A percentile compares a stretch with the other conserved stretches of the same genome.
These are phyloP conservation scores for Ceratobasidium sp. DNA, from an alignment of 1,284 basidiomycete species.

Conservation along the genomic window DNA sequence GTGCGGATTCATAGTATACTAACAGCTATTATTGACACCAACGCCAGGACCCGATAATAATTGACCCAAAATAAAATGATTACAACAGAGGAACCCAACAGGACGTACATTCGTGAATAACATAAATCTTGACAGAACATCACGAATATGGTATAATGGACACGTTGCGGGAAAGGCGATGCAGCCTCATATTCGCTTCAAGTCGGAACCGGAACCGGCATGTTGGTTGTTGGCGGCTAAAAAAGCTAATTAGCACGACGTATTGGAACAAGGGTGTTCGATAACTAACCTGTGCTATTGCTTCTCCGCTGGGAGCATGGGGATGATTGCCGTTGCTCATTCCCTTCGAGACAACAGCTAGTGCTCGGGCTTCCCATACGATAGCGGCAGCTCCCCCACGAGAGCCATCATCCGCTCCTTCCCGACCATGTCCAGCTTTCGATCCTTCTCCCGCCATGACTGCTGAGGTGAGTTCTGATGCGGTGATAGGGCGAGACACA, in stretches of 20 bases:
- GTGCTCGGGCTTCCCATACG: conserved; percentile 22
- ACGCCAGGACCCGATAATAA: too few relatives aligned
- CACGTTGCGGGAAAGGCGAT: background rate
- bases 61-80: background rate
- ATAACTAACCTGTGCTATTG: background rate
- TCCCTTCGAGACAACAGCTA: conserved; percentile 25
- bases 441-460: conserved; percentile 29
- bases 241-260: background rate
- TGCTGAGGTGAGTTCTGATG: conserved; percentile 32
- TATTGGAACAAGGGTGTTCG: background rate
- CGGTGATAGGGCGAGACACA: background rate
- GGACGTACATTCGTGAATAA: background rate
- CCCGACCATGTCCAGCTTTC: conserved; percentile 18
- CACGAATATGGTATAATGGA: background rate
- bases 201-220: background rate
- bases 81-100: too few relatives aligned
- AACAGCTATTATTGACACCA: too few relatives aligned
- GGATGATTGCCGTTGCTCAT: conserved; percentile 1
- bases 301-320: background rate
- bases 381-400: conserved; percentile 19
- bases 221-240: background rate
- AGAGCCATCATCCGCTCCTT: conserved; percentile 18
- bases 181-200: background rate
- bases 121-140: background rate
- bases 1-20: too few relatives aligned